Evolutionary conservation across 768 basidiomycete genomes (phyloP), one percentile per base, ranked within the genome.

Genomic region (Leccinum aurantiacum): DNA sequence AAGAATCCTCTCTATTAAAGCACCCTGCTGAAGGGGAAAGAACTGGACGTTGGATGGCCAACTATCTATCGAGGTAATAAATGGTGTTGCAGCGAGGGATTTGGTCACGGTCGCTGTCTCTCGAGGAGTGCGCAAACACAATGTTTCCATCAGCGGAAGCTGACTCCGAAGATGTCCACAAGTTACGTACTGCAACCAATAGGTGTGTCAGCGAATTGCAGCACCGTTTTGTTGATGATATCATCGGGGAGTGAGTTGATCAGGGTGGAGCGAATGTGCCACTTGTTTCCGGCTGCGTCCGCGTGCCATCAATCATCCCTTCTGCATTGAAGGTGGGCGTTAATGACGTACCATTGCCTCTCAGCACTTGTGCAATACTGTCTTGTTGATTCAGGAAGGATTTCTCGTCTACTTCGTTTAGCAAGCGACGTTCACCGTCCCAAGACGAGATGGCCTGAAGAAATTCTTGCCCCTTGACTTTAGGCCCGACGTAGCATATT

Each of bases 331-430:
- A 35, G 3, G 4, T 27, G 10, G 11, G 49, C 19, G 11, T 25
- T 0, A 38, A 46, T 57, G 52, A 72, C 79, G 55, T 58, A 91
- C 93, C 87, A 79, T 84, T 91, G 60, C 89, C 93, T 62, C 91
- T 86, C 57, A 97, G 75, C 8, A 95, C 88, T 73, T 95, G 93
- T 13, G 92, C 92, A 9, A 96, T 87, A 60, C 92, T 94, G 67
- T 94, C 89, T 74, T 96, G 95, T 71, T 97, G 95, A 68, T 87
- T 84, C 63, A 93, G 75, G 74, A 95, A 95, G 53, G 85, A 89
- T 74, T 95, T 91, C 75, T 95, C 95, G 63, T 90, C 79, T 3
- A 97, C 91, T 72, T 96, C 95, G 65, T 95, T 94, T 54, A 97
- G 79, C 55, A 95, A 73, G 67, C 91, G 93, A 47, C 81, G 77